Percentiles rank a stretch among this genome's conserved stretches.
Conservation (phyloP, 352 stramenopile species). For the Globisporangium solare region DNA sequence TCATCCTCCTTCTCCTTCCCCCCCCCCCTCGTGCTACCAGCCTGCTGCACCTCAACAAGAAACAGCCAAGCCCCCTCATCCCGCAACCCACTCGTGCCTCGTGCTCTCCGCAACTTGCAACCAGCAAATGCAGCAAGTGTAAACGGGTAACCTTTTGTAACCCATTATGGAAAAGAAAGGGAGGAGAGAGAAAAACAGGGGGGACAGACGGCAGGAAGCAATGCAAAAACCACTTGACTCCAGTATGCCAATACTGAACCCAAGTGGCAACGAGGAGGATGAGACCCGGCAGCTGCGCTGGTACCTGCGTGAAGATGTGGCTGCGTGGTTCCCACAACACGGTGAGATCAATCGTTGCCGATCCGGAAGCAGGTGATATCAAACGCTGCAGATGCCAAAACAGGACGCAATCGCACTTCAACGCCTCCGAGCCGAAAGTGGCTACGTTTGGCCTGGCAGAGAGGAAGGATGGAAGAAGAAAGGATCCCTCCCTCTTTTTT, state of each 20-base stretch:
- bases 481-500: neutral
- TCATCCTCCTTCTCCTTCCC: constrained; percentile 2
- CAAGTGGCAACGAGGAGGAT: constrained; percentile 4
- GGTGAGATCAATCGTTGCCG: too few species aligned
- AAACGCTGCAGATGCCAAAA: neutral
- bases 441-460: neutral
- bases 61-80: neutral
- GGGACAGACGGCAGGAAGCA: neutral
- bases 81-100: neutral
- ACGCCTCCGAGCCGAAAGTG: neutral
- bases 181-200: neutral
- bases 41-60: too few species aligned
- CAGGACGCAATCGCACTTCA: neutral
- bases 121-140: constrained; percentile 2
- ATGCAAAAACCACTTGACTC: constrained; percentile 2
- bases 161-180: constrained; percentile 8
- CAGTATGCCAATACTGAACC: constrained; percentile 7
- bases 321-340: neutral
- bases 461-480: neutral
- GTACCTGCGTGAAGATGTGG: constrained; percentile 1
- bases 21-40: neutral
- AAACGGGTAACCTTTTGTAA: constrained; percentile 9
- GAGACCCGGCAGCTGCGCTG: constrained; percentile 1
- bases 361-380: neutral
- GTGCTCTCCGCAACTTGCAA: neutral